Conservation (phyloP, 2,329 filamentous ascomycete species). For the Botryosphaeria dothidea region DNA sequence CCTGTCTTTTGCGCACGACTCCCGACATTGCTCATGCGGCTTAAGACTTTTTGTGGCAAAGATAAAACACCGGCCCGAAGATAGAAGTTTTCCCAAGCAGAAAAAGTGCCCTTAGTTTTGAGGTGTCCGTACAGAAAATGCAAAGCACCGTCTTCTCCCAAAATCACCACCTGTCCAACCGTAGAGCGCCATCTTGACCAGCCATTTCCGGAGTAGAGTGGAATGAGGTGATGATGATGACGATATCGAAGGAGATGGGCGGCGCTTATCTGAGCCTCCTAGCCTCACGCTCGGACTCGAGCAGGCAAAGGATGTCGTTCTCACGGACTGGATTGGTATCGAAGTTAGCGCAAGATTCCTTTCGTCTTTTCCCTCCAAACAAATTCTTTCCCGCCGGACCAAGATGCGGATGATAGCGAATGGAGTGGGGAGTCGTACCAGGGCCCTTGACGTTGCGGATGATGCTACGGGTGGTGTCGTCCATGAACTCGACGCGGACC, state of each 20-base stretch:
- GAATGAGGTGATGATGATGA: neutral
- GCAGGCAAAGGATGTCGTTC: slow-evolving; percentile 98
- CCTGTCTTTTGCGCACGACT: slow-evolving; percentile 10
- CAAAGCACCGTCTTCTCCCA: neutral
- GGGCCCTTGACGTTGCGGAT: slow-evolving; percentile 99
- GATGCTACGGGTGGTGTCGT: slow-evolving; percentile 96
- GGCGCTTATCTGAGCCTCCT: slow-evolving; percentile 85
- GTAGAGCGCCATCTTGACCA: slow-evolving; percentile 8
- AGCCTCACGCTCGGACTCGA: slow-evolving; percentile 99
- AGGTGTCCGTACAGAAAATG: slow-evolving; percentile 14
- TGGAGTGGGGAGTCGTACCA: slow-evolving; percentile 62
- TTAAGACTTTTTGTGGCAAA: neutral
- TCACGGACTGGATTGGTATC: slow-evolving; percentile 53
- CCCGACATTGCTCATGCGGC: slow-evolving; percentile 8
- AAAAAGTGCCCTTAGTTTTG: slow-evolving; percentile 13
- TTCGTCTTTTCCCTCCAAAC: neutral
- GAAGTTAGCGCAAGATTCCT: neutral
- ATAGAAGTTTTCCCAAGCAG: slow-evolving; percentile 4
- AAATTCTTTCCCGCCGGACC: neutral
- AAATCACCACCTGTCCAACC: neutral
- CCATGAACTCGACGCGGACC: slow-evolving; percentile 99
- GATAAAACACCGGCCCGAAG: slow-evolving; percentile 10
- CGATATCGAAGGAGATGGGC: neutral
- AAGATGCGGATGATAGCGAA: too few species aligned
- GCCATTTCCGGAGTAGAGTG: neutral